Evolutionary conservation across 331 rosid species (phyloP), one percentile per base, ranked within the genome.

Genomic region (Acacia concinna): DNA sequence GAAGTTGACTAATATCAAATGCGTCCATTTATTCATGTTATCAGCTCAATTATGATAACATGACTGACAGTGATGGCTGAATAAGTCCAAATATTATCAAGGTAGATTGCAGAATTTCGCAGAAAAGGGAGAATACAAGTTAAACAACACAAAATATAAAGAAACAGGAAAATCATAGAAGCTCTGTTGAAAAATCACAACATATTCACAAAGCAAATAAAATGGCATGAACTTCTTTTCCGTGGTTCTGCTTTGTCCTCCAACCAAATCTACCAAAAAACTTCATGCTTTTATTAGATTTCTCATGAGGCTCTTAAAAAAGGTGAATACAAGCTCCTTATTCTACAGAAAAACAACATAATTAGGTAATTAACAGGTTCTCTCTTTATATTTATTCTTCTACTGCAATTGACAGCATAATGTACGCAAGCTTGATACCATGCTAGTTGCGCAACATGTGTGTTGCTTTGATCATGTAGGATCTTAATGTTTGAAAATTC

Each of bases 51-150:
- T 77, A 66, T 37, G 23, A n/a, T 6, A 28, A 21, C 38, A 66
- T 23, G 12, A 52, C 47, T 15, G 56, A 68, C 73, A 60, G 20
- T 25, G 34, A 68, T 40, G 54, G 54, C n/a, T 67, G 20, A 23
- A 41, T 68, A 40, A 41, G 32, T 21, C 72, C 72, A 67, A 67
- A 68, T 38, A 67, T 12, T 38, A 67, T 67, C 51, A 67, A 37
- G 12, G 51, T 38, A 67, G 49, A 38, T 12, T 6, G 34, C 34
- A 40, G 10, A 40, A 23, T 25, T 30, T 68, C 1, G 2, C 35
- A 68, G 54, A 13, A 40, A 68, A 68, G 3, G 12, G 54, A 41
- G 9, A 67, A n/a, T 37, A 20, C 1, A 2, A 67, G 20, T 13
- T 52, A 66, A 67, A 67, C 31, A 67, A 21, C 13, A 23, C 54